These are phyloP conservation scores for Cubamyces lactineus DNA, from an alignment of 768 basidiomycete genomes.

Conservation along the genomic window DNA sequence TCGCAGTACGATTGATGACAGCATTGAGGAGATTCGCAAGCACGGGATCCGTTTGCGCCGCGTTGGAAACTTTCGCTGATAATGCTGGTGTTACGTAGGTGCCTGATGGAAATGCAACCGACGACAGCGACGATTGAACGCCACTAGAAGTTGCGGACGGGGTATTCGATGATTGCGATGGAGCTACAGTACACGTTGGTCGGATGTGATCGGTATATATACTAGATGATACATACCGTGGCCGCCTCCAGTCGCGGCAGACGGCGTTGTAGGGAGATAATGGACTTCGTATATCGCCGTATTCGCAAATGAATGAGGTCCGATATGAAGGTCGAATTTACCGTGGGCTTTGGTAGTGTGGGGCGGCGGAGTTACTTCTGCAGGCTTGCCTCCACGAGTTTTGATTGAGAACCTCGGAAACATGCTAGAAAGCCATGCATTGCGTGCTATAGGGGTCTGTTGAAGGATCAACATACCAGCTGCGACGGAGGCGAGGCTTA, in stretches of 20 bases:
- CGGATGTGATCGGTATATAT: constrained; percentile 19
- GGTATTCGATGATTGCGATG: neutral
- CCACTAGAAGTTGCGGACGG: constrained; percentile 36
- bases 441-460: constrained; percentile 52
- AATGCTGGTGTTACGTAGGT: constrained; percentile 58
- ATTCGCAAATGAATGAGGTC: constrained; percentile 71
- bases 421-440: constrained; percentile 64
- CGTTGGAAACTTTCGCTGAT: constrained; percentile 65
- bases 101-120: constrained; percentile 42
- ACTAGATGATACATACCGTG: constrained; percentile 10
- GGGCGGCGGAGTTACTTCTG: constrained; percentile 58
- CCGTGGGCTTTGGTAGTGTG: constrained; percentile 69
- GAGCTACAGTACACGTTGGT: constrained; percentile 13
- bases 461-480: constrained; percentile 9
- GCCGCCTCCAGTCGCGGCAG: constrained; percentile 22
- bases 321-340: constrained; percentile 71
- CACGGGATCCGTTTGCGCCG: constrained; percentile 68
- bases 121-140: constrained; percentile 44
- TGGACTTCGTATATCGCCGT: constrained; percentile 76
- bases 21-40: constrained; percentile 67
- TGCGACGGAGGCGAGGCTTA: constrained; percentile 31
- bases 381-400: constrained; percentile 58
- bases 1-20: constrained; percentile 64
- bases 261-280: constrained; percentile 46
- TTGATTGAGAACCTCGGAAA: constrained; percentile 77